Evolutionary conservation across 371 early-diverging fungal species (phyloP).

Genomic region (Rhizomucor miehei): DNA sequence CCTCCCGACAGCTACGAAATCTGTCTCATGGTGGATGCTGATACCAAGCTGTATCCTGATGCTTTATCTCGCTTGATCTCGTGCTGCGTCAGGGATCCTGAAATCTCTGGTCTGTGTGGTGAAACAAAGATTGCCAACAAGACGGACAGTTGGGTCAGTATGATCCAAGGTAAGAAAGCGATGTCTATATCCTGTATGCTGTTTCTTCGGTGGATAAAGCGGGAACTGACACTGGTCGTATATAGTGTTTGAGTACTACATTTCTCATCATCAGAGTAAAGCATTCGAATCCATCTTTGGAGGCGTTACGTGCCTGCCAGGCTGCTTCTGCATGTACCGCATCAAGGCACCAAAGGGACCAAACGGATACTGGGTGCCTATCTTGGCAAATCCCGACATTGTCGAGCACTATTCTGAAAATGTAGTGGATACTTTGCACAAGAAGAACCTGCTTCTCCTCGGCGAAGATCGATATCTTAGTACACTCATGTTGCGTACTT

Average conservation of each 20-base stretch:
- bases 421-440: constrained; percentile 97
- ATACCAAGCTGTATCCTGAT: constrained; percentile 84
- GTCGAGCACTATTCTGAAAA: constrained; percentile 96
- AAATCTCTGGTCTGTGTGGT: constrained; percentile 81
- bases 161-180: constrained; percentile 88
- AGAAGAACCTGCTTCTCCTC: constrained; percentile 95
- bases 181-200: background rate
- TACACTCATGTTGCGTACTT: constrained; percentile 97
- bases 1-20: constrained; percentile 85
- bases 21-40: constrained; percentile 97
- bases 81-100: constrained; percentile 71
- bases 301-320: constrained; percentile 95
- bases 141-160: constrained; percentile 80
- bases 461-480: constrained; percentile 99
- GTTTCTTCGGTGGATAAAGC: background rate
- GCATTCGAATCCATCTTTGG: constrained; percentile 96
- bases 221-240: background rate
- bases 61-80: constrained; percentile 72
- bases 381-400: constrained; percentile 90
- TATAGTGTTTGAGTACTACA: constrained; percentile 92
- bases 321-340: constrained; percentile 97
- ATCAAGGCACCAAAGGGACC: constrained; percentile 80
- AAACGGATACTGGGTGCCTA: constrained; percentile 83
- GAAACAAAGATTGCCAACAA: constrained; percentile 91
- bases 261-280: constrained; percentile 90